Evolutionary conservation across 2,329 filamentous ascomycete genomes (phyloP).

Genomic region (Pseudocercospora macadamiae): DNA sequence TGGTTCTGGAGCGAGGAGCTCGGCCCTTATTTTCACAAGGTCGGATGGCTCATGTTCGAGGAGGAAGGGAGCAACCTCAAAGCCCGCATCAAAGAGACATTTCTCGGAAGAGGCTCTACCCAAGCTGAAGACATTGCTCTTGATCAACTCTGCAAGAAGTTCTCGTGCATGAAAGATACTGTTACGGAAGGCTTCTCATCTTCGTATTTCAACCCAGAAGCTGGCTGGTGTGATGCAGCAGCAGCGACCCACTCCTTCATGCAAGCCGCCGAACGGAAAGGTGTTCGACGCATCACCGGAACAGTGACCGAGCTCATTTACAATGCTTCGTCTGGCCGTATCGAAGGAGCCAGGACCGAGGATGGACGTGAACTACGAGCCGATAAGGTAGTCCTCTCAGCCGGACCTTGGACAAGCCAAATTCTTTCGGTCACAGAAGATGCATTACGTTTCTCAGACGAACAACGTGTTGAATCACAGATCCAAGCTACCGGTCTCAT

Average conservation of each 20-base stretch:
- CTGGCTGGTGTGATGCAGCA: constrained; percentile 59
- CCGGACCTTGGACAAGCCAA: constrained; percentile 60
- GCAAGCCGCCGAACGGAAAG: constrained; percentile 48
- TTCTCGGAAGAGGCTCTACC: constrained; percentile 49
- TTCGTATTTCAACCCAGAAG: constrained; percentile 55
- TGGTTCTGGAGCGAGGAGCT: constrained; percentile 40
- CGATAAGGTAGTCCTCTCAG: constrained; percentile 58
- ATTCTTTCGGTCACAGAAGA: constrained; percentile 57
- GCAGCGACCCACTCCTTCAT: constrained; percentile 51
- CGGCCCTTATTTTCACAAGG: constrained; percentile 58
- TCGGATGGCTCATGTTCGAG: constrained; percentile 61
- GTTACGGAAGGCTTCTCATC: constrained; percentile 44
- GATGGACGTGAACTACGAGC: constrained; percentile 54
- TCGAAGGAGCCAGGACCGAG: constrained; percentile 53
- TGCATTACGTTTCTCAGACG: constrained; percentile 45
- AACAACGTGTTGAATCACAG: constrained; percentile 56
- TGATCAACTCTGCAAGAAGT: constrained; percentile 43
- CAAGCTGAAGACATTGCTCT: constrained; percentile 49
- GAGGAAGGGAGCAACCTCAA: constrained; percentile 39
- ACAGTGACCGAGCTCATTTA: constrained; percentile 51
- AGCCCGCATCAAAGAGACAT: constrained; percentile 57
- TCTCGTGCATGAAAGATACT: constrained; percentile 44
- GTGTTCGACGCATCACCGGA: constrained; percentile 50
- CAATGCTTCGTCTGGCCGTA: constrained; percentile 27
- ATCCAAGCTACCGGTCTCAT: constrained; percentile 62